Conservation (phyloP, 2,329 filamentous ascomycete genomes). For the Trichoderma simmonsii region DNA sequence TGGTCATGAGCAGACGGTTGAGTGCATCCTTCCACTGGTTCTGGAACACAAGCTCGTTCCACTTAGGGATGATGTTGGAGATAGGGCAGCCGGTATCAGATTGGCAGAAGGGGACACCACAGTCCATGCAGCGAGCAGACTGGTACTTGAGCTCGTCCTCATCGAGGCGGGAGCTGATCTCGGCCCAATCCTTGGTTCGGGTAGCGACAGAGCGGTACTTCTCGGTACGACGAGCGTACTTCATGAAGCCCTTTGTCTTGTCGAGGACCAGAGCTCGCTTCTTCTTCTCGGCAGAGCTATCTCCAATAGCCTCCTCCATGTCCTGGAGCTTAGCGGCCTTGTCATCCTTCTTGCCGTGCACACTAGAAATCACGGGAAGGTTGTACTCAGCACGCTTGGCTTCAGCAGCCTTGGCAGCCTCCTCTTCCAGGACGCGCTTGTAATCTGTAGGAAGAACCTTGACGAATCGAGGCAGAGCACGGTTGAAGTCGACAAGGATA, state of each 20-base stretch:
- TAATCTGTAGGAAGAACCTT: constrained; percentile 94
- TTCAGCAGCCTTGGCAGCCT: constrained; percentile 79
- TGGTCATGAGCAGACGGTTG: constrained; percentile 89
- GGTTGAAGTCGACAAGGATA: constrained; percentile 91
- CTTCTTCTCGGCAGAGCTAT: constrained; percentile 86
- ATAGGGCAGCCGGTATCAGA: constrained; percentile 95
- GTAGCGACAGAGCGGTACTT: constrained; percentile 86
- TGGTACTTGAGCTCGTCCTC: constrained; percentile 97
- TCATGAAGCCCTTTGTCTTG: constrained; percentile 97
- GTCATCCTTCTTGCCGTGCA: constrained; percentile 58
- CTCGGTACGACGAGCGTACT: constrained; percentile 87
- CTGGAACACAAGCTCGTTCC: constrained; percentile 78
- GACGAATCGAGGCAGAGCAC: constrained; percentile 83
- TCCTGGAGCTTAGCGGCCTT: constrained; percentile 72
- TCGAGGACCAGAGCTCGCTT: constrained; percentile 89
- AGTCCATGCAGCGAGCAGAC: constrained; percentile 96
- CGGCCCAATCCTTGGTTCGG: constrained; percentile 87
- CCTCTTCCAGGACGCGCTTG: constrained; percentile 86
- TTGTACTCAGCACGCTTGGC: constrained; percentile 82
- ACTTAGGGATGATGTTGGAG: constrained; percentile 96
- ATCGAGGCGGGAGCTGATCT: constrained; percentile 80
- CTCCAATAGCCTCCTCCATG: constrained; percentile 87
- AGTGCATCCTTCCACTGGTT: constrained; percentile 88
- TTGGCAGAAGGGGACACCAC: constrained; percentile 96
- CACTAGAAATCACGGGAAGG: constrained; percentile 71